A percentile compares a stretch with the other conserved stretches of the same genome.
These are phyloP conservation scores for Myochromella boudieri DNA, from an alignment of 768 basidiomycete species.

Conservation along the genomic window DNA sequence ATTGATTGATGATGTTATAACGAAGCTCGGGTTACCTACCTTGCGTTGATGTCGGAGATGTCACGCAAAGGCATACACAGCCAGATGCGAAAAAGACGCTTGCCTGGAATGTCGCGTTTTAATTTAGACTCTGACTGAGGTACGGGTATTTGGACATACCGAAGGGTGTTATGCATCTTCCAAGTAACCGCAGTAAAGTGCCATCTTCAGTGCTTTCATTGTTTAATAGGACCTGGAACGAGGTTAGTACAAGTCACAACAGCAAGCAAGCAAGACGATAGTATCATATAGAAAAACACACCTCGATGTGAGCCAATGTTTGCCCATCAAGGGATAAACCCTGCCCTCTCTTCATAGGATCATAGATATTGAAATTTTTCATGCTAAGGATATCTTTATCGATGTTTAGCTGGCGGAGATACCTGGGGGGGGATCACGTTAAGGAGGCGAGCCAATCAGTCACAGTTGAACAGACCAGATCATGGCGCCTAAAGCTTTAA, in stretches of 20 bases:
- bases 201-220: conserved; percentile 94
- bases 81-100: conserved; percentile 96
- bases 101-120: conserved; percentile 50
- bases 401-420: conserved; percentile 90
- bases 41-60: conserved; percentile 81
- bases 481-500: conserved; percentile 89
- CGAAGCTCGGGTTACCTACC: conserved; percentile 42
- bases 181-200: conserved; percentile 78
- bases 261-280: conserved; percentile 1
- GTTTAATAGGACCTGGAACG: conserved; percentile 75
- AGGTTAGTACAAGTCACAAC: too few species aligned
- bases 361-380: conserved; percentile 97
- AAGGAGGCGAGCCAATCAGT: conserved; percentile 9
- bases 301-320: conserved; percentile 93
- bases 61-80: conserved; percentile 88
- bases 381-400: conserved; percentile 94
- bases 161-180: conserved; percentile 87
- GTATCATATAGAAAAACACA: conserved; percentile 37
- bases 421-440: conserved; percentile 40
- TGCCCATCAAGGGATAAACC: conserved; percentile 91
- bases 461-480: conserved; percentile 63
- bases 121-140: not conserved
- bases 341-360: conserved; percentile 90
- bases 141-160: conserved; percentile 46
- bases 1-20: not conserved